Conservation (phyloP, 192 early-diverging fungal genomes). For the Diversispora epigaea region DNA sequence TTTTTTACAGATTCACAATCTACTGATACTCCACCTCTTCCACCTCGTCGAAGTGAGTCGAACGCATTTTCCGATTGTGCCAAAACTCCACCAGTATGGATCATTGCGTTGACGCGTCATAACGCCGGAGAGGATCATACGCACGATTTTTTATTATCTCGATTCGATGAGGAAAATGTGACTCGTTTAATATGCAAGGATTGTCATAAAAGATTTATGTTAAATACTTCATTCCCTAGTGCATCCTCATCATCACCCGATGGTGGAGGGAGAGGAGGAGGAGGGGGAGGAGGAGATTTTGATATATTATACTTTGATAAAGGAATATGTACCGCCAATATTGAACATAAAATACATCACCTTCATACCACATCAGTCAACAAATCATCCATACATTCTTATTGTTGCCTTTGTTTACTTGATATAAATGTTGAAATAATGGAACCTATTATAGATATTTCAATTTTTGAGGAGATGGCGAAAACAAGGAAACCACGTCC, state of each 20-base stretch:
- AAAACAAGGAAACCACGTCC: constrained; percentile 1
- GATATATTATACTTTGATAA: background rate
- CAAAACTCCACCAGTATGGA: constrained; percentile 16
- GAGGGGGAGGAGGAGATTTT: background rate
- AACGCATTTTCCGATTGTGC: background rate
- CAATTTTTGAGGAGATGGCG: background rate
- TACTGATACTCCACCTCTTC: background rate
- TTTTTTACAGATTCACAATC: background rate
- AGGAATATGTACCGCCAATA: background rate
- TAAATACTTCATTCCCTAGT: background rate
- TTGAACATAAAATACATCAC: constrained; percentile 15
- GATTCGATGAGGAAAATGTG: background rate
- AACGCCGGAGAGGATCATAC: background rate
- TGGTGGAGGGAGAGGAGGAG: too few species aligned
- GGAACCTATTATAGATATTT: constrained; percentile 11
- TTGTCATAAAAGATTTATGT: constrained; percentile 22
- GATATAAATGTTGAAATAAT: background rate
- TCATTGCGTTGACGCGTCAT: constrained; percentile 15
- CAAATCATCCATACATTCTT: background rate
- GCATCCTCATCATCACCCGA: too few species aligned
- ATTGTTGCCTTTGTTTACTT: constrained; percentile 10
- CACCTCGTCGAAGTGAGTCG: background rate
- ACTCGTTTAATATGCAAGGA: constrained; percentile 15
- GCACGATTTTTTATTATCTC: constrained; percentile 14
- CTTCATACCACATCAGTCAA: constrained; percentile 13